Evolutionary conservation across 176 grass and related monocot genomes (phyloP).

Genomic region (Aegilops sharonensis): DNA sequence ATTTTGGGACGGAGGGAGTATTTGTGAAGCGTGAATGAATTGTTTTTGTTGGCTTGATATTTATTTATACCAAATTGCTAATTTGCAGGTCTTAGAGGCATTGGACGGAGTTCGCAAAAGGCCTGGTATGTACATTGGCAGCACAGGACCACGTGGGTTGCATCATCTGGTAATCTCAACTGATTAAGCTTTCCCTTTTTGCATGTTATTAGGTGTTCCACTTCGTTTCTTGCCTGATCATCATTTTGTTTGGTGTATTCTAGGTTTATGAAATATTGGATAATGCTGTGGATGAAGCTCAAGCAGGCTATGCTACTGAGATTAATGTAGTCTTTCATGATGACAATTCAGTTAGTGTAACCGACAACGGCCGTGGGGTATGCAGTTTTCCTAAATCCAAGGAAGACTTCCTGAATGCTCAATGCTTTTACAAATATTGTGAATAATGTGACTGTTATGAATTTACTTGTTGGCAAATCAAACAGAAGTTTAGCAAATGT

Average conservation of each 20-base stretch:
- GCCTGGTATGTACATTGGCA: constrained; percentile 99
- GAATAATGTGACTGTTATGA: neutral
- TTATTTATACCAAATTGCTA: constrained; percentile 22
- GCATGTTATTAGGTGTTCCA: neutral
- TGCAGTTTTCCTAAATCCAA: constrained; percentile 31
- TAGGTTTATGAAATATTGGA: constrained; percentile 96
- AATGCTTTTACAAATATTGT: neutral
- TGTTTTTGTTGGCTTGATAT: constrained; percentile 6
- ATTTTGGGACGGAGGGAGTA: too few relatives aligned
- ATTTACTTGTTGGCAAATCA: neutral
- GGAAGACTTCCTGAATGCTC: neutral
- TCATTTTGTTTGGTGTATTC: neutral
- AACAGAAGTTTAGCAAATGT: constrained; percentile 22
- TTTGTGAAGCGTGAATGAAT: neutral
- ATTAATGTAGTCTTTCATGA: constrained; percentile 86
- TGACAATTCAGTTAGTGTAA: constrained; percentile 85
- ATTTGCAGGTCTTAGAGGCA: constrained; percentile 86
- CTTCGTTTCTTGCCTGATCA: constrained; percentile 26
- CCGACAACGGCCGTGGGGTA: constrained; percentile 96
- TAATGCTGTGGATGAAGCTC: constrained; percentile 95
- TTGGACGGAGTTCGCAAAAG: constrained; percentile 95
- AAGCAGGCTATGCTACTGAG: constrained; percentile 75
- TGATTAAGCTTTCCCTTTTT: constrained; percentile 20
- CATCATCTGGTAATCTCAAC: constrained; percentile 79
- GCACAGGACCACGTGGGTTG: constrained; percentile 90